Percentiles rank a stretch among this genome's conserved stretches.
Evolutionary conservation across 352 stramenopile species (phyloP).

Genomic region (Pythium phragmiticola): DNA sequence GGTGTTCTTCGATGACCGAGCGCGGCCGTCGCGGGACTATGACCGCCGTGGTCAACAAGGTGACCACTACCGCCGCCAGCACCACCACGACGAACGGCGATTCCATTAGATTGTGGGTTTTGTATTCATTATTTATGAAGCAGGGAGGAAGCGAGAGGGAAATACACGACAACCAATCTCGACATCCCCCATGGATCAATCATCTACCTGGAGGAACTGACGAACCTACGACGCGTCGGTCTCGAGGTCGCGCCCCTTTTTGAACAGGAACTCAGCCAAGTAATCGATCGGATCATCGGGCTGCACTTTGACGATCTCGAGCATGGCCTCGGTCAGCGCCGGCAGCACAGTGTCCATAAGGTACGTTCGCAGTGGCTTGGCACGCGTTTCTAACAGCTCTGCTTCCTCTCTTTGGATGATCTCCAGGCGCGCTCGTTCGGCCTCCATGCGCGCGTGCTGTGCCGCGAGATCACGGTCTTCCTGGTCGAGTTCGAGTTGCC

Average conservation of each 20-base stretch:
- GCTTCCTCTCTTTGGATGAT: slow-evolving; percentile 77
- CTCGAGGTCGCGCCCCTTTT: slow-evolving; percentile 68
- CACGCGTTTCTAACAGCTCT: slow-evolving; percentile 73
- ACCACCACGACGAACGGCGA: slow-evolving; percentile 4
- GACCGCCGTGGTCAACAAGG: slow-evolving; percentile 7
- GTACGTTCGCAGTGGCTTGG: slow-evolving; percentile 78
- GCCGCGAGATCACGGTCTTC: slow-evolving; percentile 49
- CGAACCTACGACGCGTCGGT: slow-evolving; percentile 7
- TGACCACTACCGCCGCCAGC: slow-evolving; percentile 7
- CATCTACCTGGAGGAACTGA: neutral
- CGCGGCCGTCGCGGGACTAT: neutral
- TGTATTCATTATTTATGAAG: slow-evolving; percentile 24
- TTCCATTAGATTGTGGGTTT: slow-evolving; percentile 9
- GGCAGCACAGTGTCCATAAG: slow-evolving; percentile 86
- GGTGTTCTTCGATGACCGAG: neutral
- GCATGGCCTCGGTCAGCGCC: slow-evolving; percentile 80
- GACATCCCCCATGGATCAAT: neutral
- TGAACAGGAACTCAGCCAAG: slow-evolving; percentile 85
- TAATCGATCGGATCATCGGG: slow-evolving; percentile 87
- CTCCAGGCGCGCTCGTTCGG: slow-evolving; percentile 63
- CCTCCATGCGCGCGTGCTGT: slow-evolving; percentile 44
- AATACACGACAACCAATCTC: slow-evolving; percentile 10
- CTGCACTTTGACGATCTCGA: slow-evolving; percentile 87
- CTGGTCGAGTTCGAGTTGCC: slow-evolving; percentile 42
- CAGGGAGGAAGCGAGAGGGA: slow-evolving; percentile 2